Evolutionary conservation across 164 flowering plant species (phyloP), one percentile per base, ranked within the genome.

Genomic region (Aristolochia contorta): DNA sequence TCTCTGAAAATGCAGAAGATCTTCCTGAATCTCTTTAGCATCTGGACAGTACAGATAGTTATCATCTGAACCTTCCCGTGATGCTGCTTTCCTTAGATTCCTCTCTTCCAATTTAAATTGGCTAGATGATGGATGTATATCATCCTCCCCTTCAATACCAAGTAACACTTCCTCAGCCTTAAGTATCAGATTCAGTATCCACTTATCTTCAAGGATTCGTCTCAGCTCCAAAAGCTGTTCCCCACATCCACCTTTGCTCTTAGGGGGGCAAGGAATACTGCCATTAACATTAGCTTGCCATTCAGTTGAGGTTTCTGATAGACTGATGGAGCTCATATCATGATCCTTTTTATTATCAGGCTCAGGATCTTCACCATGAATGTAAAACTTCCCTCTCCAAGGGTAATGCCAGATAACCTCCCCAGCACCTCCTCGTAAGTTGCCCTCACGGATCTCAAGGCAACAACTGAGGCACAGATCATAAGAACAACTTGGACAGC

Each of bases 391-490:
- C 19, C 90, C 96, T 73, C 77, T 78, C 58, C 76, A 47, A 20
- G 60, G 37, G 58, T 76, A 89, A 19, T 58, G 65, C 55, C 63
- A 62, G 22, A 57, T 61, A 9, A 70, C 63, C 65, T 66, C 71
- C 13, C 73, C 82, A 55, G 59, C 54, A 60, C 74, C 75, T 41
- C 76, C 68, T 20, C 68, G 33, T 59, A 78, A 72, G 23, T 62
- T 68, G 59, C 91, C 84, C 47, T 76, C 45, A 4, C 88, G 89
- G 60, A 91, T 73, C 75, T 91, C 96, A 47, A 37, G 75, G 55
- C 85, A 88, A 66, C 97, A 91, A 53, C 72, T 72, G 33, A 91
- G 78, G 63, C 97, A 91, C 3, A 91, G 84, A 61, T 91, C 97
- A 76, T 77, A 91, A 10, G 73, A 63, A 69, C 96, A 91, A 1